Evolutionary conservation across 2,329 filamentous ascomycete species (phyloP), one percentile per base, ranked within the genome.

Genomic region (Cadophora sp.): DNA sequence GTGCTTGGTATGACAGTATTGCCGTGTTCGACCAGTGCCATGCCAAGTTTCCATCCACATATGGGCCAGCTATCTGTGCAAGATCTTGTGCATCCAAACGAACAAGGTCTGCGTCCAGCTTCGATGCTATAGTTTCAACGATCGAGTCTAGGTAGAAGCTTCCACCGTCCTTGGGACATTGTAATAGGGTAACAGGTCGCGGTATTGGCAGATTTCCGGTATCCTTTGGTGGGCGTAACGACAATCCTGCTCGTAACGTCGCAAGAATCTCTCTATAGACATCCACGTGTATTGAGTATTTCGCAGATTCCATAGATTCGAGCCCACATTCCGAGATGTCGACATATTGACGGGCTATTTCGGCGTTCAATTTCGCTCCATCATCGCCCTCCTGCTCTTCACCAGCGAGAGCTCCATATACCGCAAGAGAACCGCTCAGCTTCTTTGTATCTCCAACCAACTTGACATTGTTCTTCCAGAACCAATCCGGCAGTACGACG

Each of bases 71-170:
- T 30, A 96, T 81, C 59, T 89, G 84, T 3, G 90, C 90, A 62
- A 96, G 80, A 73, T 91, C 89, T 69, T 89, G 85, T 0, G 92
- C 87, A 74, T 89, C 86, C 13, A 96, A 76, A 22, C 86, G 84
- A 39, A 96, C 80, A 3, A 95, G 75, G 71, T 95, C 88, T 3
- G 91, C 89, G 7, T 80, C 81, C 6, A 91, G 80, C 41, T 87
- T 83, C 14, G 81, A 80, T 0, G 91, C 91, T 51, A 91, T 80
- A 60, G 87, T 83, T 67, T 87, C 83, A 1, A 94, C 85, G n/a
- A 92, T 80, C 3, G 81, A 78, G 69, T 89, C 84, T 43, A 92
- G 78, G 68, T 85, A 83, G 56, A 78, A 76, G 64, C 83, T 85
- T 47, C 82, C 84, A 56, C 85, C 84, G 50, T 84, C 81, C 30